phyloP scores from a whole-genome alignment of 768 basidiomycete genomes.

The Amylocystis lapponica region DNA sequence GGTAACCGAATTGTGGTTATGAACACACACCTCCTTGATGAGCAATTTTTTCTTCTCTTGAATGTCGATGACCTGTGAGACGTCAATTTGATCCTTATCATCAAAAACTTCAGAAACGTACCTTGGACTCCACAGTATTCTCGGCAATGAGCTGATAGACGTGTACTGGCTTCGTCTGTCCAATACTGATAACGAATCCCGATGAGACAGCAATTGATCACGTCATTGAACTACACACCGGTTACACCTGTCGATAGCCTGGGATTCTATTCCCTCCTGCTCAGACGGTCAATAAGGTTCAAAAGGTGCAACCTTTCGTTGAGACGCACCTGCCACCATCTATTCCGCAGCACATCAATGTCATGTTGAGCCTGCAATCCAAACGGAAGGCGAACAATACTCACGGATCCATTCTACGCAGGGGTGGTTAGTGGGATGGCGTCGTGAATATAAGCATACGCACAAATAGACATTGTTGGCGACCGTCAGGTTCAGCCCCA shows the following conservation, averaged over 20 bases:
- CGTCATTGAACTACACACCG: constrained; percentile 36
- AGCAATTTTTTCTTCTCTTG: constrained; percentile 80
- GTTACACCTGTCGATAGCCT: constrained; percentile 78
- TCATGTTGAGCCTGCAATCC: constrained; percentile 3
- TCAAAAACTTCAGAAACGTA: constrained; percentile 18
- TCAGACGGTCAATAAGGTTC: not conserved
- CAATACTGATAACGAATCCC: constrained; percentile 41
- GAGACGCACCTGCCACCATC: constrained; percentile 87
- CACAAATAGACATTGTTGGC: constrained; percentile 84
- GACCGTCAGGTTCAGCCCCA: constrained; percentile 84
- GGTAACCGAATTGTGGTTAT: not conserved
- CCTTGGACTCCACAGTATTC: constrained; percentile 84
- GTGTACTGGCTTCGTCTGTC: constrained; percentile 76
- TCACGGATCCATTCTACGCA: constrained; percentile 76
- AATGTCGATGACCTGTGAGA: constrained; percentile 63
- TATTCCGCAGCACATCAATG: constrained; percentile 21
- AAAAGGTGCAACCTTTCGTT: constrained; percentile 5
- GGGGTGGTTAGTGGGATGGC: not conserved
- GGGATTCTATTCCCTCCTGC: constrained; percentile 77
- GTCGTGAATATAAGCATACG: constrained; percentile 22
- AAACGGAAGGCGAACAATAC: constrained; percentile 24
- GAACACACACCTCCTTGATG: constrained; percentile 56
- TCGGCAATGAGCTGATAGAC: constrained; percentile 90
- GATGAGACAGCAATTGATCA: not conserved
- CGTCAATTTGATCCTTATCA: not conserved